Base-by-base conservation (phyloP, 495 filamentous ascomycete genomes). In the Daldinia grandis region DNA sequence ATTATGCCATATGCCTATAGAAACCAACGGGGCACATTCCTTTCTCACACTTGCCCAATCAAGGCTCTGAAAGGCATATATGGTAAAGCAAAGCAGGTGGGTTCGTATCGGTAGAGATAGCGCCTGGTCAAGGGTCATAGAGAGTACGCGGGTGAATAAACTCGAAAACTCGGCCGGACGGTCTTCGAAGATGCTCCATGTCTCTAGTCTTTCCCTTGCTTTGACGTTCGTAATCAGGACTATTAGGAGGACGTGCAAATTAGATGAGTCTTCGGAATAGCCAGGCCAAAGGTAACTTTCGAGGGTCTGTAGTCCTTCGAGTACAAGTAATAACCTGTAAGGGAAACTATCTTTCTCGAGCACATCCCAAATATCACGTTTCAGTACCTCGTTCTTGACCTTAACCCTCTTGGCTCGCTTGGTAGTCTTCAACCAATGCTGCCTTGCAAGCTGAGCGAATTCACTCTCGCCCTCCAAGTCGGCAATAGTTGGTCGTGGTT, bases 251-350 rank as follows among this genome's bases (percentile, higher is more conserved):
- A 97, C 90, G 78, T 98, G 94, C 71, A 92, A 90, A 78, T 98
- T 95, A 37, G 93, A 95, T 27, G 93, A 89, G 75, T 94, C 89
- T 70, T 98, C 94, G 42, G 85, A 87, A 77, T 95, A 99, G 54
- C 91, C 91, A 24, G 95, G 95, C 95, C 96, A 99, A 25, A 99
- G 87, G 10, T 83, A 94, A 90, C 88, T 93, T 75, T 99, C 95
- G 61, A 99, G 80, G 42, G 96, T 87, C 81, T 97, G 95, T 68
- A 98, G 78, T 66, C 94, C 93, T 81, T 99, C 95, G 68, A 99
- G 83, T 6, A 91, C 86, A 62, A 97, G 84, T 33, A 98, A 86
- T 12, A 89, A 90, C 71, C 87, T 90, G 76, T 87, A 87, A n/a
- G 85, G 85, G 75, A 97, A 98, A 47, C 83, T 83, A 55, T 93